Conservation (phyloP, 257 asterid species). For the Anisodus tanguticus region DNA sequence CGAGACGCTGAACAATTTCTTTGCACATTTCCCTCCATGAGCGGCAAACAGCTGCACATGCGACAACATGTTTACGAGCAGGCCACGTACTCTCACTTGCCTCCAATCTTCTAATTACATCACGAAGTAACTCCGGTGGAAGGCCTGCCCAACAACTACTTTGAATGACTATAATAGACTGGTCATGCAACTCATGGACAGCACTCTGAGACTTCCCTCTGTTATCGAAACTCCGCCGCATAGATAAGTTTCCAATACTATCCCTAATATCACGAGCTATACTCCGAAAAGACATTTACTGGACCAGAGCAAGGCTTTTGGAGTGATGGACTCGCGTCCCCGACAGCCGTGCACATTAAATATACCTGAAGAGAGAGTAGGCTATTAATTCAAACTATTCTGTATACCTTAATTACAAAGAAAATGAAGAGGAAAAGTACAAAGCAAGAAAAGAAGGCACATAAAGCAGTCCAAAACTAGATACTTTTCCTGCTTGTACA, state of each 20-base stretch:
- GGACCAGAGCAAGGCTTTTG: slow-evolving; percentile 29
- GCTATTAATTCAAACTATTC: slow-evolving; percentile 40
- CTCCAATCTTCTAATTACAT: slow-evolving; percentile 80
- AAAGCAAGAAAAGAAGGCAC: slow-evolving; percentile 70
- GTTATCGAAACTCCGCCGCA: slow-evolving; percentile 66
- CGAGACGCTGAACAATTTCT: slow-evolving; percentile 74
- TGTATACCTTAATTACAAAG: slow-evolving; percentile 64
- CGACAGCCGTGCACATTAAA: slow-evolving; percentile 26
- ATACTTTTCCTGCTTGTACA: slow-evolving; percentile 48
- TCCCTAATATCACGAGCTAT: slow-evolving; percentile 86
- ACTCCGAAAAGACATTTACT: slow-evolving; percentile 76
- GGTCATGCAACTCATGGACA: slow-evolving; percentile 78
- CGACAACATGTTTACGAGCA: slow-evolving; percentile 77
- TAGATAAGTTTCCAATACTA: slow-evolving; percentile 79
- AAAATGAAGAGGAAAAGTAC: slow-evolving; percentile 65
- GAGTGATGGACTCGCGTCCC: slow-evolving; percentile 35
- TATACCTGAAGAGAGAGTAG: slow-evolving; percentile 33
- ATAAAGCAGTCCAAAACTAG: slow-evolving; percentile 47
- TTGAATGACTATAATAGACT: slow-evolving; percentile 58
- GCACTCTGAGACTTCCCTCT: slow-evolving; percentile 76
- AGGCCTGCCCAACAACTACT: slow-evolving; percentile 87
- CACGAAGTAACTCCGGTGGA: slow-evolving; percentile 81
- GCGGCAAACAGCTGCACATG: slow-evolving; percentile 83
- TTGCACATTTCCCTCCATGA: slow-evolving; percentile 89
- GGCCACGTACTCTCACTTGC: slow-evolving; percentile 87